Evolutionary conservation across 805 yeast species (phyloP).

Genomic region (Starmerella stellata): DNA sequence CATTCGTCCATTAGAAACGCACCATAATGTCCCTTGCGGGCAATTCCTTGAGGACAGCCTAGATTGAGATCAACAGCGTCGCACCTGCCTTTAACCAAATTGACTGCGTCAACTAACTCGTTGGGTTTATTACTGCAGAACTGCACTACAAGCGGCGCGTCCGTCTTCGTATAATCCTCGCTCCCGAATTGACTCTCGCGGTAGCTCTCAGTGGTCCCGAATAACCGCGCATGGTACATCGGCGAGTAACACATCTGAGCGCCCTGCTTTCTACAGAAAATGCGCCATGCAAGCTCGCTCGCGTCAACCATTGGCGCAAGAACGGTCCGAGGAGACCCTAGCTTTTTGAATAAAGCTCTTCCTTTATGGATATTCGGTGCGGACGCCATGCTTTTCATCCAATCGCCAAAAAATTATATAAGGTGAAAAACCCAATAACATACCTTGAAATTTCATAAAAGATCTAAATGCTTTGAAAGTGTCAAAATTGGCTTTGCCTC

Average conservation of each 20-base stretch:
- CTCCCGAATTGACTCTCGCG: constrained; percentile 47
- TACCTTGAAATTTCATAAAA: not conserved
- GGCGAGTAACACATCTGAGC: constrained; percentile 93
- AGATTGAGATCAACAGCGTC: constrained; percentile 91
- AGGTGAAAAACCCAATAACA: not conserved
- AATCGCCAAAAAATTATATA: constrained; percentile 1
- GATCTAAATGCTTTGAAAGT: not conserved
- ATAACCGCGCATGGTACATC: constrained; percentile 83
- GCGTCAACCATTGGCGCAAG: constrained; percentile 99
- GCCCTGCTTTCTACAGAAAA: constrained; percentile 69
- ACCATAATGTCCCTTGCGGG: constrained; percentile 86
- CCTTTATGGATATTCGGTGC: constrained; percentile 28
- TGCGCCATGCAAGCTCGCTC: constrained; percentile 88
- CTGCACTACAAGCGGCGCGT: constrained; percentile 81
- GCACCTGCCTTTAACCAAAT: constrained; percentile 58
- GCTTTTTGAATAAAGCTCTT: constrained; percentile 44
- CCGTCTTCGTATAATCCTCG: constrained; percentile 53
- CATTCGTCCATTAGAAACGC: constrained; percentile 95
- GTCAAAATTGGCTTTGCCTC: too few species aligned
- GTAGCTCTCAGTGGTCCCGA: constrained; percentile 70
- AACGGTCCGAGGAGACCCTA: constrained; percentile 63
- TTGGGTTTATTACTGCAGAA: constrained; percentile 95
- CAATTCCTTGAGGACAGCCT: constrained; percentile 98
- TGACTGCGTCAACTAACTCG: constrained; percentile 62
- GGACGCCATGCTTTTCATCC: constrained; percentile 12